These are phyloP conservation scores for Neurospora tetrasperma DNA, from an alignment of 495 filamentous ascomycete species.

Conservation along the genomic window DNA sequence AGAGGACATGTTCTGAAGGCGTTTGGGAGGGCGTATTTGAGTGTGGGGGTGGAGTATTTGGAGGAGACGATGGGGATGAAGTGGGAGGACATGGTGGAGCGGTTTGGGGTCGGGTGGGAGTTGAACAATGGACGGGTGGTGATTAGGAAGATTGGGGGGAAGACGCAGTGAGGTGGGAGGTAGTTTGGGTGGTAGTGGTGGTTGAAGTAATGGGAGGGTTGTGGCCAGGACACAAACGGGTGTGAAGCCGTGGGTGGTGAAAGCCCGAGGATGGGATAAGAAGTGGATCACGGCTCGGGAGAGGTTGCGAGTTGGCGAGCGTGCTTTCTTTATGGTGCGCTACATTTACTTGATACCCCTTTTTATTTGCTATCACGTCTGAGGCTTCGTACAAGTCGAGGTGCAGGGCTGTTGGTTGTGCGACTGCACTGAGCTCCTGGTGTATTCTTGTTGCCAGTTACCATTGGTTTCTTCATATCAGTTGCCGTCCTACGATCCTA, in stretches of 20 bases:
- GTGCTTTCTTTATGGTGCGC: background rate
- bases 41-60: conserved; percentile 52
- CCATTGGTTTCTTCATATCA: background rate
- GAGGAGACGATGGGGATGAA: conserved; percentile 46
- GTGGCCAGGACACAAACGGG: background rate
- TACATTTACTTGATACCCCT: background rate
- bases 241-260: background rate
- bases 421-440: background rate
- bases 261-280: background rate
- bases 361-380: background rate
- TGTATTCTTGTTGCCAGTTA: background rate
- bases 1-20: conserved; percentile 68
- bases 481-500: background rate
- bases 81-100: conserved; percentile 59
- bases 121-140: conserved; percentile 51
- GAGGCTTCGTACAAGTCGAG: background rate
- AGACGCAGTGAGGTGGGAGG: conserved; percentile 11
- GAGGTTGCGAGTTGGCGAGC: background rate
- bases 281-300: background rate
- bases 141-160: conserved; percentile 47
- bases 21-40: conserved; percentile 72
- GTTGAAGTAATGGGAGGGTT: background rate
- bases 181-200: background rate
- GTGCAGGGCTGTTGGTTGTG: background rate
- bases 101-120: conserved; percentile 72